Evolutionary conservation across 768 basidiomycete genomes (phyloP), one percentile per base, ranked within the genome.

Genomic region (Russula sp.): DNA sequence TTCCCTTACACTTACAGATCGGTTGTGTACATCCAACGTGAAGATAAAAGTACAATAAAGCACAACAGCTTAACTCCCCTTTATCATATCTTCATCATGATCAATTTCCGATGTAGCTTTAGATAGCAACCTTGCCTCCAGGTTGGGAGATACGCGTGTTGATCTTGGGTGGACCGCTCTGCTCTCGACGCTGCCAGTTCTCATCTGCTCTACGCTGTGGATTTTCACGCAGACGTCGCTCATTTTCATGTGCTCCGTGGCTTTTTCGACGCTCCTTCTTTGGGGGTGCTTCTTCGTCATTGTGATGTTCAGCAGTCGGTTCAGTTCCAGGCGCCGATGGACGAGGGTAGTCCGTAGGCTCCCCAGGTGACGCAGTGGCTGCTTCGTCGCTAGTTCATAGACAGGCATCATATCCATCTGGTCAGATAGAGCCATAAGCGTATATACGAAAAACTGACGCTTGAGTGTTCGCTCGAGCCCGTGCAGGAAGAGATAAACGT

Each of bases 81-180:
- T 32, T 39, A 42, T 38, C 56, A 29, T n/a, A 7, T 35, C 29
- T 20, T 20, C 4, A 7, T 52, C 20, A 46, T 20, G 45, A 3
- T 29, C 25, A 29, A 32, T 35, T 32, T 25, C 29, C 38, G n/a
- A 49, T 59, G 18, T 43, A 14, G 22, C 39, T 65, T 76, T 67
- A 78, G 42, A 69, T 68, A 56, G 78, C 61, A 16, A 54, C 69
- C 64, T 75, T 83, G 34, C 81, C 81, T 51, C 75, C 78, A 46
- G 85, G 85, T 68, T 86, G 85, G 4, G 75, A 77, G 60, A 86
- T 85, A 59, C 84, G 75, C 34, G 78, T 81, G 1, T 69, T 59
- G 51, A 81, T 79, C 61, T 35, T 65, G 39, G 54, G 20, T 5
- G 36, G 22, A 36, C 56, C 49, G 6, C 32, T 22, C 16, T 39